Conservation (phyloP, 768 basidiomycete species). For the Tulasnella sp. region DNA sequence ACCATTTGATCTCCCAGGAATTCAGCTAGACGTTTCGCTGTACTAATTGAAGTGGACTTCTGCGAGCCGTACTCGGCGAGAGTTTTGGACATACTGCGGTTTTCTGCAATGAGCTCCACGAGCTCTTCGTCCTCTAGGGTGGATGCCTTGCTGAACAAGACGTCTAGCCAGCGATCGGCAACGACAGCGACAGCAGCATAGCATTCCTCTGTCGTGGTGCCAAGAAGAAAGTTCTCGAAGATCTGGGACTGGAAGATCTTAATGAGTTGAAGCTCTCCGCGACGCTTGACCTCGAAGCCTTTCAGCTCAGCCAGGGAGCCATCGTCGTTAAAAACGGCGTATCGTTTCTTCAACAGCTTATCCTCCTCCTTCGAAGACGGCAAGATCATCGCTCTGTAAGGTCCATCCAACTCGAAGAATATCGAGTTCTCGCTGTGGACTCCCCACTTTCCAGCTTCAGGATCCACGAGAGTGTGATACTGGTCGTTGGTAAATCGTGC, state of each 20-base stretch:
- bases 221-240: slow-evolving; percentile 94
- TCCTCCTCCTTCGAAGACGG: slow-evolving; percentile 99
- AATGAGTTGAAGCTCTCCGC: slow-evolving; percentile 95
- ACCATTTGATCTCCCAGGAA: slow-evolving; percentile 98
- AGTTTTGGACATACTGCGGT: slow-evolving; percentile 94
- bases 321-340: slow-evolving; percentile 97
- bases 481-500: slow-evolving; percentile 95
- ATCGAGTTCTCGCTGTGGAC: slow-evolving; percentile 95
- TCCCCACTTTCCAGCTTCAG: slow-evolving; percentile 70
- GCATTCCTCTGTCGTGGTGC: slow-evolving; percentile 87
- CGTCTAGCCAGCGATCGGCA: slow-evolving; percentile 96
- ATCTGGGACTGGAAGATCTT: slow-evolving; percentile 99
- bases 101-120: slow-evolving; percentile 96
- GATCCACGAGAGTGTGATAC: slow-evolving; percentile 80
- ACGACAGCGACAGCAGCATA: slow-evolving; percentile 76
- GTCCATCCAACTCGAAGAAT: slow-evolving; percentile 98
- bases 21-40: slow-evolving; percentile 87
- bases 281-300: slow-evolving; percentile 96
- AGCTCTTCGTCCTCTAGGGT: slow-evolving; percentile 85
- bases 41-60: slow-evolving; percentile 97
- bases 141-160: slow-evolving; percentile 79
- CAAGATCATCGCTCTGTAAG: slow-evolving; percentile 97
- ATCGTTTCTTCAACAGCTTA: slow-evolving; percentile 95
- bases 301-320: slow-evolving; percentile 96
- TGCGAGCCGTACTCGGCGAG: slow-evolving; percentile 92